Conservation (phyloP, 2,329 filamentous ascomycete species). For the Fusarium sulawesiense region DNA sequence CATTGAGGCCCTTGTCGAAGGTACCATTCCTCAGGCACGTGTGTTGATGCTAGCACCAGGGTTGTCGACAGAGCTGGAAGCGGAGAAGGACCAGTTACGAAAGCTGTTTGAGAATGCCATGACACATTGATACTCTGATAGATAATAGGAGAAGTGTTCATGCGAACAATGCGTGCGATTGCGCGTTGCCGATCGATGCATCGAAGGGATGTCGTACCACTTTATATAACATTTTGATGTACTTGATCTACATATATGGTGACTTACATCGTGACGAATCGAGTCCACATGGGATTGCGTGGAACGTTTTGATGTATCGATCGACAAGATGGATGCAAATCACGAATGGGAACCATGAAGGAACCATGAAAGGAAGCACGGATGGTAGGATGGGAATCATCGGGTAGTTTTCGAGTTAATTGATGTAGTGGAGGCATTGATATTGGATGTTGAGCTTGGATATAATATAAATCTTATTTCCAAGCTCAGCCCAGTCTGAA, state of each 20-base stretch:
- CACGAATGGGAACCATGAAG: neutral
- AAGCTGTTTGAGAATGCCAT: slow-evolving; percentile 73
- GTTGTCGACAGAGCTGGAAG: slow-evolving; percentile 74
- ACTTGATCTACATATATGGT: slow-evolving; percentile 15
- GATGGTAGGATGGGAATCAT: neutral
- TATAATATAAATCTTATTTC: slow-evolving; percentile 6
- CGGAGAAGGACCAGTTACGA: slow-evolving; percentile 78
- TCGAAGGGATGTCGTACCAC: slow-evolving; percentile 7
- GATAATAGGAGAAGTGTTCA: slow-evolving; percentile 12
- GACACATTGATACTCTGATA: slow-evolving; percentile 47
- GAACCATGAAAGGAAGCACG: neutral
- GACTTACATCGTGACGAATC: slow-evolving; percentile 3
- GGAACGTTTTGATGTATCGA: slow-evolving; percentile 12
- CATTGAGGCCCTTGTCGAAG: slow-evolving; percentile 88
- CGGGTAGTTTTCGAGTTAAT: slow-evolving; percentile 2
- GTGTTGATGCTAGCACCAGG: slow-evolving; percentile 93
- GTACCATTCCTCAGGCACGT: slow-evolving; percentile 90
- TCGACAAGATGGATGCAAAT: neutral
- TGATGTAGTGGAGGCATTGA: neutral
- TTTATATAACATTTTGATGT: slow-evolving; percentile 18
- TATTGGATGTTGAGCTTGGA: neutral
- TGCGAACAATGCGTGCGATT: slow-evolving; percentile 30
- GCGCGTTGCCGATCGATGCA: slow-evolving; percentile 29
- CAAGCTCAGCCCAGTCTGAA: neutral
- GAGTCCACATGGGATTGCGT: slow-evolving; percentile 11